These are phyloP conservation scores for Fusarium udum DNA, from an alignment of 2,329 filamentous ascomycete species.

Conservation along the genomic window DNA sequence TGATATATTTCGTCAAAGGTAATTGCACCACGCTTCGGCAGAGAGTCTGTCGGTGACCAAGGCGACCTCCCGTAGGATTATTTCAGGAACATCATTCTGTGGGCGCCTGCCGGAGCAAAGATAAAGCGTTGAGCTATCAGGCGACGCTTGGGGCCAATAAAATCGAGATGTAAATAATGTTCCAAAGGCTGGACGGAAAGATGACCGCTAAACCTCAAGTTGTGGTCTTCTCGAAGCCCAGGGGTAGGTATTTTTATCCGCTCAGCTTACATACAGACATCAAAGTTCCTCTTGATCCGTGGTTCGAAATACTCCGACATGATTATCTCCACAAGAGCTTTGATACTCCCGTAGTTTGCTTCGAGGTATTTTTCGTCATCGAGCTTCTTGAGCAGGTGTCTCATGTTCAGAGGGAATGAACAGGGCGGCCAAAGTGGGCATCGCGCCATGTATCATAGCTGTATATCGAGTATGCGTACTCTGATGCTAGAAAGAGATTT, in stretches of 20 bases:
- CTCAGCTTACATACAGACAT: not conserved
- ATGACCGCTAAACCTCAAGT: not conserved
- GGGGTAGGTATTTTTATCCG: not conserved
- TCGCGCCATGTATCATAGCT: not conserved
- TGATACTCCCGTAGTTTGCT: too few species aligned
- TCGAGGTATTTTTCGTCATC: too few species aligned
- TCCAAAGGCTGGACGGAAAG: too few species aligned
- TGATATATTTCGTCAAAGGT: not conserved
- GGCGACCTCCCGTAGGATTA: too few species aligned
- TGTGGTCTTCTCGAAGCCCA: accelerated
- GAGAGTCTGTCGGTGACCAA: not conserved
- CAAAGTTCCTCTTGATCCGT: not conserved
- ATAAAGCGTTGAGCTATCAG: not conserved
- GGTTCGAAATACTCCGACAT: not conserved
- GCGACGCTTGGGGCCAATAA: not conserved
- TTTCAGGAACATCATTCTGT: not conserved
- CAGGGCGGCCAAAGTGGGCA: not conserved
- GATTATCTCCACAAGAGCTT: too few species aligned
- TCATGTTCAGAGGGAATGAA: not conserved
- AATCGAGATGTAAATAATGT: too few species aligned
- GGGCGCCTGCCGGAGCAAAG: too few species aligned
- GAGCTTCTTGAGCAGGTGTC: too few species aligned
- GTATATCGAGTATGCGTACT: not conserved
- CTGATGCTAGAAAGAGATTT: too few species aligned
- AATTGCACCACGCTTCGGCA: not conserved